Evolutionary conservation across 2,329 filamentous ascomycete genomes (phyloP).

Genomic region (Monosporascus cannonballus): DNA sequence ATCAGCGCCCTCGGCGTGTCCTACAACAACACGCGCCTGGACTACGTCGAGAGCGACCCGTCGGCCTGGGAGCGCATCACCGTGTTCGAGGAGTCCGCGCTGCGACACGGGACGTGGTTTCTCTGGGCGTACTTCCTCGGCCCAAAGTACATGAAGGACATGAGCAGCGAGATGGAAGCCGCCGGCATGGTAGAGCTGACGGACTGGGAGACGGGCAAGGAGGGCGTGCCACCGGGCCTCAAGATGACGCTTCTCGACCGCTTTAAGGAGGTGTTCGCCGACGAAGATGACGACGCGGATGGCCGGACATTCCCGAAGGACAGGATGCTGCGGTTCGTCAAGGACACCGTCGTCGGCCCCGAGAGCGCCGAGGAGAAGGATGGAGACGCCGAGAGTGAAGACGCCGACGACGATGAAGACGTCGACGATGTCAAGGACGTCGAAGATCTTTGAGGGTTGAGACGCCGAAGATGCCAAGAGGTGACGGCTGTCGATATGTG

Average conservation of each 20-base stretch:
- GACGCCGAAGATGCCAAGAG: background rate
- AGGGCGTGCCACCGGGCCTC: slow-evolving; percentile 8
- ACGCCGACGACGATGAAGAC: background rate
- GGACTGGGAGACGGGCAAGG: slow-evolving; percentile 17
- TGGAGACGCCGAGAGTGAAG: background rate
- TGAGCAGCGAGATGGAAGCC: slow-evolving; percentile 7
- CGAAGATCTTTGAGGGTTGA: background rate
- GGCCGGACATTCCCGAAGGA: background rate
- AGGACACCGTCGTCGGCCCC: background rate
- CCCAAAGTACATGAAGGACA: background rate
- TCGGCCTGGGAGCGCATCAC: slow-evolving; percentile 10
- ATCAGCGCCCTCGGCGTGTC: slow-evolving; percentile 6
- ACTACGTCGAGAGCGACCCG: background rate
- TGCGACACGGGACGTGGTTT: slow-evolving; percentile 25
- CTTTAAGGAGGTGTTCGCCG: slow-evolving; percentile 6
- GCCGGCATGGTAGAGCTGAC: slow-evolving; percentile 15
- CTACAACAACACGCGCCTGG: background rate
- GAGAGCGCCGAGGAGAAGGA: background rate
- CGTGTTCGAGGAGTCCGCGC: slow-evolving; percentile 19
- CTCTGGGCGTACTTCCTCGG: slow-evolving; percentile 12
- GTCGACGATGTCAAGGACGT: no score
- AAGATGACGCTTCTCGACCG: slow-evolving; percentile 15
- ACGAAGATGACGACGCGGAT: background rate
- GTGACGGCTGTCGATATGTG: no score
- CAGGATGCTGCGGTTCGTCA: background rate